A percentile compares a stretch with the other conserved stretches of the same genome.
Evolutionary conservation across 2,329 filamentous ascomycete species (phyloP).

Genomic region (Diaporthe amygdali): DNA sequence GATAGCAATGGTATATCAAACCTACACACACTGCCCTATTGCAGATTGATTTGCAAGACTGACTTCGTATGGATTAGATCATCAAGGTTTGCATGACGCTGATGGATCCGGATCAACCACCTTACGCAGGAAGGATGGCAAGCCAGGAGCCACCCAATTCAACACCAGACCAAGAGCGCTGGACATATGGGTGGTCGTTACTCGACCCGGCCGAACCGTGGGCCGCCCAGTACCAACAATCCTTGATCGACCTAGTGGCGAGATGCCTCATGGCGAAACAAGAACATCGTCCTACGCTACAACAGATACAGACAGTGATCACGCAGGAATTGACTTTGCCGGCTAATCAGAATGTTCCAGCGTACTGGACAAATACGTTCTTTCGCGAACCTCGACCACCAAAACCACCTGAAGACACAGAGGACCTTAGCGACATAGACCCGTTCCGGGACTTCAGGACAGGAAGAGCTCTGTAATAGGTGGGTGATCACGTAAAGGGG

Average conservation of each 20-base stretch:
- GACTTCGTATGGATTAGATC: neutral
- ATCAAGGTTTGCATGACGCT: slow-evolving; percentile 14
- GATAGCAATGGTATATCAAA: neutral
- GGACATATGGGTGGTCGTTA: neutral
- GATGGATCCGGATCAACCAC: neutral
- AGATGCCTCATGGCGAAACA: slow-evolving; percentile 6
- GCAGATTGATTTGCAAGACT: neutral
- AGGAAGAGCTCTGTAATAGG: too few species aligned
- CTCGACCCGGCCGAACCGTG: neutral
- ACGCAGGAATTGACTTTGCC: neutral
- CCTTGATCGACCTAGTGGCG: neutral
- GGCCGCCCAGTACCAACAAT: neutral
- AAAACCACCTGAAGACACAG: too few species aligned
- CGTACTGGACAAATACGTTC: neutral
- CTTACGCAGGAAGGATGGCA: neutral
- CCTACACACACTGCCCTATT: too few species aligned
- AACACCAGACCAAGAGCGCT: neutral
- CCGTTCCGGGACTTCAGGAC: neutral
- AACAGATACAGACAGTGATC: neutral
- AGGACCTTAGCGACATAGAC: neutral
- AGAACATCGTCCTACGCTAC: neutral
- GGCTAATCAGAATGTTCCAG: neutral
- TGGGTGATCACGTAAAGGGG: too few species aligned
- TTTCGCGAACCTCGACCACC: neutral
- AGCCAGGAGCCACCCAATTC: neutral